These are phyloP conservation scores for Beauveria asiatica DNA, from an alignment of 2,329 filamentous ascomycete genomes.

Conservation along the genomic window DNA sequence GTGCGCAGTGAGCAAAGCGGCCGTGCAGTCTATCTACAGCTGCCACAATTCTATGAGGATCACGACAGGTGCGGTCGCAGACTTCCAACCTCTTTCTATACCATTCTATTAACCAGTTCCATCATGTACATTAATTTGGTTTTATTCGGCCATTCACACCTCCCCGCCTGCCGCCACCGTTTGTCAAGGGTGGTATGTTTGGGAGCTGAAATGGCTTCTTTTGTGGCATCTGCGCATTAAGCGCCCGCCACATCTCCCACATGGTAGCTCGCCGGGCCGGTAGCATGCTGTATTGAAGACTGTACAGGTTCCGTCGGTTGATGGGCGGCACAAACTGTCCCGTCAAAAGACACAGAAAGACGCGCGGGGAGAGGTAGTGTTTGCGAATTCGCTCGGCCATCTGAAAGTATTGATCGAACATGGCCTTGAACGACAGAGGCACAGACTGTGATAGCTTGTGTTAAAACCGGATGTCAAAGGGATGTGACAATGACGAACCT, in stretches of 20 bases:
- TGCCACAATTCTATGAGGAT: neutral
- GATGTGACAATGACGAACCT: slow-evolving; percentile 43
- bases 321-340: slow-evolving; percentile 93
- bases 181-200: slow-evolving; percentile 24
- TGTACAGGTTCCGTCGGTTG: slow-evolving; percentile 89
- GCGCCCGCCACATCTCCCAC: slow-evolving; percentile 72
- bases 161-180: slow-evolving; percentile 22
- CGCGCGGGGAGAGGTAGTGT: slow-evolving; percentile 85
- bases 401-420: slow-evolving; percentile 97
- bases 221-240: slow-evolving; percentile 44
- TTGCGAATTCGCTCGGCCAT: slow-evolving; percentile 86
- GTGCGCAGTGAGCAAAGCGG: neutral
- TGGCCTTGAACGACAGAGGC: slow-evolving; percentile 80
- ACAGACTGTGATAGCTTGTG: slow-evolving; percentile 53
- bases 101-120: neutral
- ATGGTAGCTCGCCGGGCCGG: slow-evolving; percentile 74
- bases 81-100: neutral
- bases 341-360: slow-evolving; percentile 79
- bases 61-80: neutral
- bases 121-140: slow-evolving; percentile 12
- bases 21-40: neutral
- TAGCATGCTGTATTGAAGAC: slow-evolving; percentile 95
- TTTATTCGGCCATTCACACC: slow-evolving; percentile 20
- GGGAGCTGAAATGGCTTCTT: slow-evolving; percentile 33
- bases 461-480: neutral